phyloP scores from a whole-genome alignment of 768 basidiomycete species.

The Astraeus odoratus region DNA sequence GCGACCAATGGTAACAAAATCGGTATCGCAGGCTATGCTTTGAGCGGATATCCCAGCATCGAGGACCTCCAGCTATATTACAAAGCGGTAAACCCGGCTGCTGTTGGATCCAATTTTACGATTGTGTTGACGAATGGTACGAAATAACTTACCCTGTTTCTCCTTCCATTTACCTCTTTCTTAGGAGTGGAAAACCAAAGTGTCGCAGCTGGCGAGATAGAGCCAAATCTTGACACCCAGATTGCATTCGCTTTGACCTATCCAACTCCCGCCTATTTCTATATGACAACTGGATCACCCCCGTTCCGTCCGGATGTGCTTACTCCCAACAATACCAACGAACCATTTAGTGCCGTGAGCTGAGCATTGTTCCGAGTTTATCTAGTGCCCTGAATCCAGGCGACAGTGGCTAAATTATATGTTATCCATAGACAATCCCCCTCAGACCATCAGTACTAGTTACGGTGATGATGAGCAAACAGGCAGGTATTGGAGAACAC shows the following conservation, averaged over 20 bases:
- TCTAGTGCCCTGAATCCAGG: not conserved
- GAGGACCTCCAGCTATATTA: constrained; percentile 49
- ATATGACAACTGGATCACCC: constrained; percentile 54
- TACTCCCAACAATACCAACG: constrained; percentile 38
- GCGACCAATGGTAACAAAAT: constrained; percentile 41
- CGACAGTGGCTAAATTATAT: constrained; percentile 58
- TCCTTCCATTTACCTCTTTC: constrained; percentile 5
- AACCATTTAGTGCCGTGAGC: constrained; percentile 42
- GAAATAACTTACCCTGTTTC: not conserved
- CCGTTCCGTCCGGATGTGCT: constrained; percentile 45
- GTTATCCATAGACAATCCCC: constrained; percentile 37
- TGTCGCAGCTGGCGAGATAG: constrained; percentile 43
- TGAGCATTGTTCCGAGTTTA: not conserved
- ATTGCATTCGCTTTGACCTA: constrained; percentile 59
- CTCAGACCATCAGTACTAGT: constrained; percentile 62
- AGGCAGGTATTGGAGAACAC: constrained; percentile 27
- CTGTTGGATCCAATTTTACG: constrained; percentile 44
- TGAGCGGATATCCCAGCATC: constrained; percentile 44
- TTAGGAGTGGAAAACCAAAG: constrained; percentile 56
- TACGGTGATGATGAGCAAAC: constrained; percentile 72
- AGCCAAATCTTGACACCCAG: constrained; percentile 65
- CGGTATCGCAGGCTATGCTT: constrained; percentile 51
- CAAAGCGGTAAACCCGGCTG: constrained; percentile 39
- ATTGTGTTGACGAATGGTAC: constrained; percentile 51
- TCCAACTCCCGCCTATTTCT: constrained; percentile 55